Base-by-base conservation (phyloP, 805 yeast genomes). In the Pichia exigua region DNA sequence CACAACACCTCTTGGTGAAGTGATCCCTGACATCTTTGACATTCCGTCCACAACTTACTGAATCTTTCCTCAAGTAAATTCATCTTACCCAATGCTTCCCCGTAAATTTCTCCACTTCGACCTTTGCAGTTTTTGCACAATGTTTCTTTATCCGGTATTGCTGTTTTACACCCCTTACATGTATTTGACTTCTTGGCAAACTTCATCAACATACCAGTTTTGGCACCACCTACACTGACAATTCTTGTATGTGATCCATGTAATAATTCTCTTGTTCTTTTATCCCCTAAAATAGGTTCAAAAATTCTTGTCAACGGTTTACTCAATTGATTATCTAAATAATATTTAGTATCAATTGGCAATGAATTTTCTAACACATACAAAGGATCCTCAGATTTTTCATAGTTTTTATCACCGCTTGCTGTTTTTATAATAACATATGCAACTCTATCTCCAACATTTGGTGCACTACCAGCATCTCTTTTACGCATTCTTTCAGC, bases 391-490 rank as follows among this genome's bases (percentile, higher is more conserved):
- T 94, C 99, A 1, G 97, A 91, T 68, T 94, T 90, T 59, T 92
- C 96, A 68, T 91, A 95, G 56, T 91, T 85, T 65, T 89, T 91
- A 52, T 88, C 87, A 48, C 88, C 83, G 6, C 88, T 84, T 5
- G 57, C 58, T 0, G 92, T 82, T 62, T 81, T 80, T 59, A 87
- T 85, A 53, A 94, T 91, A 38, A 94, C 99, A 65, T 92, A 94
- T 7, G 98, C 98, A 32, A 94, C 98, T 70, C 99, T 87, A 65
- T 94, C 99, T 52, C 99, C 99, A 46, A 94, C 77, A 13, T 89
- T 82, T 4, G 99, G 99, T 1, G 99, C 99, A 9, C 95, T 85
- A 24, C 99, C 99, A 0, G 96, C 85, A 64, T 94, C 99, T 73
- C 99, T 84, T 65, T 90, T 89, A 49, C 83, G 78, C 97, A 94